Base-by-base conservation (phyloP, 2,329 filamentous ascomycete genomes). In the Aspergillus sp. region DNA sequence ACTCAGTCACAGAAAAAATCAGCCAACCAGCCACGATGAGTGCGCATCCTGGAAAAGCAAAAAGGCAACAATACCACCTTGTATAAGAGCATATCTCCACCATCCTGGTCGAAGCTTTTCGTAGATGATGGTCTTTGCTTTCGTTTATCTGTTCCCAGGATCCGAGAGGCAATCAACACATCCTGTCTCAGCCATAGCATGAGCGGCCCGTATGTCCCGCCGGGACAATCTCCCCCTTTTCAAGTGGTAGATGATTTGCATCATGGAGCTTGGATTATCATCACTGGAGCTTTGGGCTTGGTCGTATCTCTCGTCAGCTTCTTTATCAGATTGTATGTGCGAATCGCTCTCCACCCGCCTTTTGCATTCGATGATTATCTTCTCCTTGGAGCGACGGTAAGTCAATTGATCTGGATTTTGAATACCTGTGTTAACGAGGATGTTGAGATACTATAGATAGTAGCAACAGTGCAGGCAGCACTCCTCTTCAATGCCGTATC, bases 241-340 rank as follows among this genome's bases (percentile, higher is more conserved):
- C 71, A 77, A 58, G 70, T 74, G 21, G 72, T 79, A n/a, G 76
- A 77, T 53, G 69, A 72, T 19, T 63, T 66, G 32, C 77, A 80
- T 59, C 75, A 78, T 65, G 74, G 74, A 10, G 77, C 74, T 10
- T 70, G 72, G 63, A 68, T 79, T 10, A 75, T 79, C 17, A 75
- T 79, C 38, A 70, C 72, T 8, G 70, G 70, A 5, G 75, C 76
- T 9, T 55, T 79, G n/a, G 75, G 76, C 2, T 66, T 79, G 55
- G 69, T 71, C 13, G 59, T 76, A 6, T 72, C 76, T 38, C 60
- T 78, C 21, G 68, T 75, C 9, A 72, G 73, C 52, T 71, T 77
- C 17, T 57, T 72, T 8, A 76, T 78, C 17, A 69, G 77, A 23
- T 62, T 78, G 2, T 76, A 76, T 62, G 72, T 77, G 58, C 73